Conservation (phyloP, 23 red algal species). For the Gracilaria gracilis region DNA sequence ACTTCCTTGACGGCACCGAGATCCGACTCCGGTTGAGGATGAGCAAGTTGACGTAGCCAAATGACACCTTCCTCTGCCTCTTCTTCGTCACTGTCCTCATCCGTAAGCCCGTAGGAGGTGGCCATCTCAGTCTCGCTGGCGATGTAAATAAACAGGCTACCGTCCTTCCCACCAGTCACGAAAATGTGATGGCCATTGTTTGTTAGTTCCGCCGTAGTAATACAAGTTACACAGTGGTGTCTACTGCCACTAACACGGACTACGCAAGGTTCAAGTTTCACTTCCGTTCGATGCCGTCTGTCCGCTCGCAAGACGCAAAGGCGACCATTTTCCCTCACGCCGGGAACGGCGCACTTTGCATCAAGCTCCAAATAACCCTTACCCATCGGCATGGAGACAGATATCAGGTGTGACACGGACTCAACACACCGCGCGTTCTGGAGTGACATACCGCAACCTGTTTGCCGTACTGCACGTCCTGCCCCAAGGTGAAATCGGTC, state of each 20-base stretch:
- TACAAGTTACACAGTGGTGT: constrained; percentile 30
- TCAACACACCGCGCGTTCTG: not conserved
- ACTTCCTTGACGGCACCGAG: constrained; percentile 44
- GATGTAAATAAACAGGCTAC: constrained; percentile 54
- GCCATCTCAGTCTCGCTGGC: constrained; percentile 38
- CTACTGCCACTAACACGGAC: constrained; percentile 40
- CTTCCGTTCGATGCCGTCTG: constrained; percentile 14
- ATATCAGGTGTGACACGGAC: constrained; percentile 8
- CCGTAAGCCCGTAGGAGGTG: not conserved
- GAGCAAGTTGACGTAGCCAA: constrained; percentile 46
- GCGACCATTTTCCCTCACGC: constrained; percentile 37
- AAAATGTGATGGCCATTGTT: constrained; percentile 40
- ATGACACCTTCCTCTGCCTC: constrained; percentile 48
- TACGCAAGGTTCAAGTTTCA: constrained; percentile 44
- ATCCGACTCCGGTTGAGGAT: not conserved
- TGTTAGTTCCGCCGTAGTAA: constrained; percentile 18
- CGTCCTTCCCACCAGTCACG: constrained; percentile 55
- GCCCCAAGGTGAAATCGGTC: constrained; percentile 13
- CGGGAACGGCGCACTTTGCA: constrained; percentile 29
- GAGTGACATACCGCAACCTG: constrained; percentile 48
- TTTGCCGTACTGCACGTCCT: constrained; percentile 38
- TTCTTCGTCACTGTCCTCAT: constrained; percentile 33
- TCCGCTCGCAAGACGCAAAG: constrained; percentile 39
- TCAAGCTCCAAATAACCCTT: not conserved
- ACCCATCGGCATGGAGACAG: constrained; percentile 30